Evolutionary conservation across 345 rosid genomes (phyloP).

Genomic region (Bruguiera sexangula): DNA sequence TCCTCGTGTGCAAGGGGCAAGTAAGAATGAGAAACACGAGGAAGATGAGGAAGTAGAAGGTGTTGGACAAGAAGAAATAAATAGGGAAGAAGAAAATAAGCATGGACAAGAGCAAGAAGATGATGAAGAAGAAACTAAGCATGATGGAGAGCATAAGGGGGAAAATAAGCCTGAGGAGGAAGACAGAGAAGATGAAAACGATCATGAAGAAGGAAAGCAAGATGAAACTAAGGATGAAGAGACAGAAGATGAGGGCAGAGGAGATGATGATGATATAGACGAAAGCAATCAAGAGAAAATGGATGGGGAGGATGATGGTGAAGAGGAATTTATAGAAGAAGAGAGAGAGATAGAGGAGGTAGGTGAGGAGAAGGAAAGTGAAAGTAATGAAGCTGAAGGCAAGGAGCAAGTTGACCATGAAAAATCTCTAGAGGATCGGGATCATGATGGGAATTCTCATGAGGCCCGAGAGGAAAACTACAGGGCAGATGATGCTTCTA

Average conservation of each 20-base stretch:
- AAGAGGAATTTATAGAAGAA: constrained; percentile 49
- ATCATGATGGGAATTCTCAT: constrained; percentile 40
- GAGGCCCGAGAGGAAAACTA: constrained; percentile 86
- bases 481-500: constrained; percentile 93
- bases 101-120: constrained; percentile 35
- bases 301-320: constrained; percentile 41
- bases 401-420: constrained; percentile 36
- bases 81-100: constrained; percentile 27
- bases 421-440: constrained; percentile 32
- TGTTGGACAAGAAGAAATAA: constrained; percentile 27
- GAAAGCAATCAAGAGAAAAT: constrained; percentile 24
- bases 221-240: constrained; percentile 21
- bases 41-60: constrained; percentile 44
- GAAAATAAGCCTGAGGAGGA: constrained; percentile 33
- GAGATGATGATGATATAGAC: constrained; percentile 24
- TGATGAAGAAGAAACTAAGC: constrained; percentile 39
- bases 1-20: constrained; percentile 38
- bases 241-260: constrained; percentile 16
- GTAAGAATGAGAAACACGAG: constrained; percentile 30
- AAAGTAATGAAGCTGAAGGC: constrained; percentile 31
- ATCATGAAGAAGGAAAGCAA: constrained; percentile 31
- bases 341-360: constrained; percentile 31
- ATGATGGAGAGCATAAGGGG: constrained; percentile 30
- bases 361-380: constrained; percentile 35
- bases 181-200: constrained; percentile 27